These are phyloP conservation scores for Aaosphaeria arxii DNA, from an alignment of 2,329 filamentous ascomycete species.

Conservation along the genomic window DNA sequence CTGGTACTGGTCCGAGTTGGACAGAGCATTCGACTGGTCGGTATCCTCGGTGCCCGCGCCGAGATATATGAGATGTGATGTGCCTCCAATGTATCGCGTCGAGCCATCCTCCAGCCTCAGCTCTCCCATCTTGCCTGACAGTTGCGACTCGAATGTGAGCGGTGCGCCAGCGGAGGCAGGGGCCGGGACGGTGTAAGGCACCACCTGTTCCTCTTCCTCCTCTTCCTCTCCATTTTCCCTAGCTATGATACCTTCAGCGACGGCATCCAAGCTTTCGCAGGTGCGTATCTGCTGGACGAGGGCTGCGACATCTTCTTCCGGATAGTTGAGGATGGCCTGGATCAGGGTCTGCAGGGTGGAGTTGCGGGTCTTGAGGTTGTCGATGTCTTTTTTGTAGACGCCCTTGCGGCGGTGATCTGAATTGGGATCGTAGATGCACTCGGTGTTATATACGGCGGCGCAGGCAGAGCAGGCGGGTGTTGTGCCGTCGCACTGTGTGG, in stretches of 20 bases:
- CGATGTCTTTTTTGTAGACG: conserved; percentile 91
- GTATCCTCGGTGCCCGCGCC: conserved; percentile 30
- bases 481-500: conserved; percentile 74
- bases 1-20: conserved; percentile 46
- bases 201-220: conserved; percentile 42
- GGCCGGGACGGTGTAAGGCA: conserved; percentile 28
- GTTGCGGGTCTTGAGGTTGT: conserved; percentile 80
- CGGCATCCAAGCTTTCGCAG: conserved; percentile 70
- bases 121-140: conserved; percentile 92
- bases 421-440: conserved; percentile 92
- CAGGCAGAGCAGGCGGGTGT: conserved; percentile 93
- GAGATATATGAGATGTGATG: conserved; percentile 86
- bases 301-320: conserved; percentile 78
- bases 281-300: conserved; percentile 85
- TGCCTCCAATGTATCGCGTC: conserved; percentile 88
- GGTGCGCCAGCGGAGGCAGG: conserved; percentile 27
- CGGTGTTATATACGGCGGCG: conserved; percentile 84
- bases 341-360: conserved; percentile 90
- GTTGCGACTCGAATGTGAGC: conserved; percentile 65
- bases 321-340: conserved; percentile 86
- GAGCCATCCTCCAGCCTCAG: conserved; percentile 82
- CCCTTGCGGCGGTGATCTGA: conserved; percentile 95
- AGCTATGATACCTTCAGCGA: conserved; percentile 58
- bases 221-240: conserved; percentile 49
- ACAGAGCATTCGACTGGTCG: conserved; percentile 28